Base-by-base conservation (phyloP, 208 protist genomes). In the Leptomonas pyrrhocoris region DNA sequence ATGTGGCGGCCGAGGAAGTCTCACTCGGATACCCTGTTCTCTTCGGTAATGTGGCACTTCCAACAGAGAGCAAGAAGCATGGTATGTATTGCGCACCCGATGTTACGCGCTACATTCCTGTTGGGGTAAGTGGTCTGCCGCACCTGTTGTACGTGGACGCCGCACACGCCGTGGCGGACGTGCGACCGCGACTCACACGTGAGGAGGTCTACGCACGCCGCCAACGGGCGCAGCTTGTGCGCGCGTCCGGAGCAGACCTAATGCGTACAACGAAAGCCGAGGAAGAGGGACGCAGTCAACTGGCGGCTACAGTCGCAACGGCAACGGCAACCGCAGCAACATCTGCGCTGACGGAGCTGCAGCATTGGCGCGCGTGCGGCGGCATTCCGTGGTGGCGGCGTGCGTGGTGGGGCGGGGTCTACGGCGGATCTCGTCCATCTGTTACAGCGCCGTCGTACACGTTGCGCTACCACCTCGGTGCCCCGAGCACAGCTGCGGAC, bases 111-210 rank as follows among this genome's bases (percentile, higher is more conserved):
- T 65, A 71, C 55, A 57, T 87, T 27, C 86, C 89, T 36, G 84
- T 94, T 45, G 89, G 73, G n/a, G 58, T 83, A 18, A 68, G 65
- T n/a, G 89, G 89, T 0, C 65, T 88, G 28, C 83, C 86, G 6
- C 81, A 77, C 28, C 9, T 92, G 27, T 64, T 90, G 18, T 90
- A 81, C 69, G 73, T 88, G 18, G 73, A 80, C 57, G 71, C 81
- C 13, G 43, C 50, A 6, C 72, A 85, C 38, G 76, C 81, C 30
- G 68, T 42, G 19, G 50, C 73, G 0, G 88, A 94, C 69, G 74
- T 83, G 34, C 45, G 67, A 16, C 45, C 73, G 48, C 62, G 59
- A n/a, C 57, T 18, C 19, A 81, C 73, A 16, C 60, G 66, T 18
- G 48, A 82, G 34, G 79, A 81, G 21, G 61, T 84, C 51, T 91